Evolutionary conservation across 208 protist genomes (phyloP).

Genomic region (Acanthamoeba culbertsoni): DNA sequence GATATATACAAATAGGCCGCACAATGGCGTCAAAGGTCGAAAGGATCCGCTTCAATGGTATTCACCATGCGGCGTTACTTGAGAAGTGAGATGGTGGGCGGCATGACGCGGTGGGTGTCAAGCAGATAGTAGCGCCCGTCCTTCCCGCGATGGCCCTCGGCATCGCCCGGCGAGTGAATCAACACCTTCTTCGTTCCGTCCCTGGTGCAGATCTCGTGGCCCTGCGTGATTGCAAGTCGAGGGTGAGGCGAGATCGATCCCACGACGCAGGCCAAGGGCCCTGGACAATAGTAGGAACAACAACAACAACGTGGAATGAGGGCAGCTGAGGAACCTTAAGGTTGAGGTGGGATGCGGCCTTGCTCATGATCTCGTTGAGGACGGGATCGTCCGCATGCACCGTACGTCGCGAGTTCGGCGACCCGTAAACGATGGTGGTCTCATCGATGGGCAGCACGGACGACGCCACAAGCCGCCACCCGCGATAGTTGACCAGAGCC

Average conservation of each 20-base stretch:
- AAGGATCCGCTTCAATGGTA: too few species aligned
- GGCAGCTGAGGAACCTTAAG: slow-evolving; percentile 8
- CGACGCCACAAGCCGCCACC: not conserved
- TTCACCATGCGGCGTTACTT: too few species aligned
- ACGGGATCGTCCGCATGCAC: slow-evolving; percentile 27
- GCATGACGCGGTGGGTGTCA: not conserved
- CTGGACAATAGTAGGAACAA: too few species aligned
- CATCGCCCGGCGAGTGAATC: not conserved
- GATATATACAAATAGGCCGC: too few species aligned
- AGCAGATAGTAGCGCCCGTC: slow-evolving; percentile 34
- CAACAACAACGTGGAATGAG: not conserved
- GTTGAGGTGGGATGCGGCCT: slow-evolving; percentile 20
- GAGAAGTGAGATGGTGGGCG: slow-evolving; percentile 51
- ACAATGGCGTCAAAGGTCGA: too few species aligned
- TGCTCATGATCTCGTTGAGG: slow-evolving; percentile 37
- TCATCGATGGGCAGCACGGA: not conserved
- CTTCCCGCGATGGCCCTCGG: slow-evolving; percentile 19
- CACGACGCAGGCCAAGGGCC: not conserved
- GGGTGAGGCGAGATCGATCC: slow-evolving; percentile 10
- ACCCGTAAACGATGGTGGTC: slow-evolving; percentile 35
- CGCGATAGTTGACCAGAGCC: not conserved
- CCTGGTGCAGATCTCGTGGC: too few species aligned
- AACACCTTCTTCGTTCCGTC: too few species aligned
- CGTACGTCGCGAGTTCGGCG: not conserved
- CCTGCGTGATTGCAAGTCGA: not conserved